Evolutionary conservation across 1,284 basidiomycete genomes (phyloP).

Genomic region (Sporisorium reilianum): DNA sequence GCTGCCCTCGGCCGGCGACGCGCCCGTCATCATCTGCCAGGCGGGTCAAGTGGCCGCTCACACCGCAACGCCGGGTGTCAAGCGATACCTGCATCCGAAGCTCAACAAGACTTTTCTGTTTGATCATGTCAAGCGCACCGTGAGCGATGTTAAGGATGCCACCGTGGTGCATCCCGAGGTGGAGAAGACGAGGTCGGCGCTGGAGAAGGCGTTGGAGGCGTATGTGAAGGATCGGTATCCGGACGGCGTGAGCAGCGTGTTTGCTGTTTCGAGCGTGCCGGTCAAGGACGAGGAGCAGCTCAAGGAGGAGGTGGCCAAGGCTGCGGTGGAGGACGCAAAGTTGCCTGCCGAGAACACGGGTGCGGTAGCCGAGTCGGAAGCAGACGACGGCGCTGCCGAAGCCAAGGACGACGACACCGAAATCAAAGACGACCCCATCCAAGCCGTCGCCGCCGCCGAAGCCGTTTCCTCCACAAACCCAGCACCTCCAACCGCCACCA

Average conservation of each 20-base stretch:
- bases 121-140: constrained; percentile 42
- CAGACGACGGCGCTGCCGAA: background rate
- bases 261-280: constrained; percentile 33
- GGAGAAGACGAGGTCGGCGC: constrained; percentile 29
- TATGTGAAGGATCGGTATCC: constrained; percentile 63
- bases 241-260: constrained; percentile 58
- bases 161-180: constrained; percentile 11
- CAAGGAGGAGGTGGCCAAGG: constrained; percentile 17
- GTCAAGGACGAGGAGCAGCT: constrained; percentile 20
- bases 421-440: constrained; percentile 16
- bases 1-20: constrained; percentile 5
- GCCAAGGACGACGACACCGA: constrained; percentile 3
- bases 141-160: constrained; percentile 29
- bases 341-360: constrained; percentile 33
- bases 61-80: constrained; percentile 3
- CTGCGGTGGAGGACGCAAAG: constrained; percentile 27
- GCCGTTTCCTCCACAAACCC: constrained; percentile 8
- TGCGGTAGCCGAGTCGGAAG: constrained; percentile 3
- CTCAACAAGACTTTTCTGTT: constrained; percentile 38
- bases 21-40: constrained; percentile 43
- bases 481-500: background rate
- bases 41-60: constrained; percentile 22
- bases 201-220: constrained; percentile 48
- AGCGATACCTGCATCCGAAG: constrained; percentile 43
- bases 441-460: constrained; percentile 22